phyloP scores from a whole-genome alignment of 2,329 filamentous ascomycete species.

The Nannizzia gypsea region DNA sequence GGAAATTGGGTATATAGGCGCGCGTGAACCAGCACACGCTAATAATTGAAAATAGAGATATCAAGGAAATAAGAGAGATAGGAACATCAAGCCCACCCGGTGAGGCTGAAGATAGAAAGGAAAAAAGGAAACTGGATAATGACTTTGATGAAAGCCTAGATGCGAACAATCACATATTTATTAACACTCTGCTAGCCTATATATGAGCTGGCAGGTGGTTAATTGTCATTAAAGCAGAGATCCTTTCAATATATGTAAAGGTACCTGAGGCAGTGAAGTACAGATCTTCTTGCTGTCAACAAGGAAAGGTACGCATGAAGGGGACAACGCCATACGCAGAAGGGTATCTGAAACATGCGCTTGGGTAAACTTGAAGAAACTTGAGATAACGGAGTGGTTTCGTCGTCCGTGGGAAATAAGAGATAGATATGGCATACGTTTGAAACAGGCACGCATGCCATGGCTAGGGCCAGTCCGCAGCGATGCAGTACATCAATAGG shows the following conservation, averaged over 20 bases:
- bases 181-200: background rate
- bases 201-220: background rate
- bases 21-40: background rate
- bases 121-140: background rate
- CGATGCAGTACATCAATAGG: background rate
- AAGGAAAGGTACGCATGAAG: background rate
- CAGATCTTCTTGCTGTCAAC: conserved; percentile 1
- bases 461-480: background rate
- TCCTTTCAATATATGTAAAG: background rate
- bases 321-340: background rate
- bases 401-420: background rate
- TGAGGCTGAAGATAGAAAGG: background rate
- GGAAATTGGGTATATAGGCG: background rate
- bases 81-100: background rate
- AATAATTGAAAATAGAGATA: background rate
- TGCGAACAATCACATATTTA: background rate
- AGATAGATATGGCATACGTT: background rate
- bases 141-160: background rate
- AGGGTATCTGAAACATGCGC: background rate
- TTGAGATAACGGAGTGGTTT: background rate
- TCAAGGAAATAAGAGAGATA: background rate
- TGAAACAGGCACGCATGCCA: background rate
- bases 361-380: background rate
- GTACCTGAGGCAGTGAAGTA: background rate
- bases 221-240: background rate